phyloP scores from a whole-genome alignment of 2,329 filamentous ascomycete species.

The Phialophora tarda region DNA sequence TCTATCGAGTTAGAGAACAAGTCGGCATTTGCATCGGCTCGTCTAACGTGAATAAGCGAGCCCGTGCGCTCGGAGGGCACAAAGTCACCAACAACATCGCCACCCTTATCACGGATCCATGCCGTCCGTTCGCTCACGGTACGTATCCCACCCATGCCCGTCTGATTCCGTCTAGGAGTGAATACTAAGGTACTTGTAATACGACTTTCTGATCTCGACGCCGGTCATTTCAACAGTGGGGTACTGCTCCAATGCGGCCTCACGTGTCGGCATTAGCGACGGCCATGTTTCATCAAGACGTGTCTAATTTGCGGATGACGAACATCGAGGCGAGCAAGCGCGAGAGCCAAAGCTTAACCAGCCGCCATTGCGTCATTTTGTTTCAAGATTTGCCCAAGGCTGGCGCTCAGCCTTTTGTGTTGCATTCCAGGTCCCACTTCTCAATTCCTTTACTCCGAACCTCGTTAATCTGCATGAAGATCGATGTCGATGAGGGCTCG shows the following conservation, averaged over 20 bases:
- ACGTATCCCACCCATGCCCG: not conserved
- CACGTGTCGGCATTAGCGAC: not conserved
- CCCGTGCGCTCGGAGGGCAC: not conserved
- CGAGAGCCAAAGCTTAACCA: constrained; percentile 1
- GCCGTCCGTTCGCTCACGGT: not conserved
- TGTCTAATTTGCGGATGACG: constrained; percentile 18
- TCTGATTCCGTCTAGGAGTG: not conserved
- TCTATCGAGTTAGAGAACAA: not conserved
- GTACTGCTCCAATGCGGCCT: not conserved
- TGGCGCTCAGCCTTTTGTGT: constrained; percentile 15
- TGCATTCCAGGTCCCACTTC: constrained; percentile 20
- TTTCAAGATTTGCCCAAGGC: constrained; percentile 9
- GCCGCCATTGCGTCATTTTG: constrained; percentile 11
- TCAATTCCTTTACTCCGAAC: constrained; percentile 16
- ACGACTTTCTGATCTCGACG: not conserved
- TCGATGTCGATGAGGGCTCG: constrained; percentile 6
- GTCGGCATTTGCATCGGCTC: not conserved
- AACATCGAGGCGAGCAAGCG: constrained; percentile 6
- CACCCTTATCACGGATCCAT: not conserved
- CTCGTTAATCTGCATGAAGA: constrained; percentile 5
- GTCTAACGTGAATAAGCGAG: not conserved
- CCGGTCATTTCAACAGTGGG: constrained; percentile 4
- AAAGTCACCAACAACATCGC: not conserved
- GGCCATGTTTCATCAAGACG: not conserved
- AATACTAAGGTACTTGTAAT: too few relatives aligned